These are phyloP conservation scores for Aureobasidium sp. DNA, from an alignment of 2,329 filamentous ascomycete genomes.

Conservation along the genomic window DNA sequence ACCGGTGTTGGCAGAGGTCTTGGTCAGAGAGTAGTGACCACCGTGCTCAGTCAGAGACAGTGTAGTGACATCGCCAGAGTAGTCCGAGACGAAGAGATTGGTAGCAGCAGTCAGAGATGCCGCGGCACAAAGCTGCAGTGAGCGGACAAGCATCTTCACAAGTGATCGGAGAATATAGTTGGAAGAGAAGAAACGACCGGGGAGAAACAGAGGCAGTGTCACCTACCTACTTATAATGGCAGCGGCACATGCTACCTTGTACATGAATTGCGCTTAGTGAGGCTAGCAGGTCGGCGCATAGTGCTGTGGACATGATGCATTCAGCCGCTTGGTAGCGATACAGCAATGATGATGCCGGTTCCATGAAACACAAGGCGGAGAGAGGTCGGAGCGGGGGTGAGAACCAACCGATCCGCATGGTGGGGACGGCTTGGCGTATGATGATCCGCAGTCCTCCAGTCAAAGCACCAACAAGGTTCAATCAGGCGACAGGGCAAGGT, in stretches of 20 bases:
- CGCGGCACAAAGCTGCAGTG: not conserved
- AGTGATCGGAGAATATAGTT: not conserved
- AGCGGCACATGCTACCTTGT: not conserved
- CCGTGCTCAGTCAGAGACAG: constrained; percentile 26
- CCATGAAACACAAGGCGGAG: constrained; percentile 1
- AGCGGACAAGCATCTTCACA: constrained; percentile 1
- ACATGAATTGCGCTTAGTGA: not conserved
- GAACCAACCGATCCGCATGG: not conserved
- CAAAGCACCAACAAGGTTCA: not conserved
- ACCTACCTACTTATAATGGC: constrained; percentile 4
- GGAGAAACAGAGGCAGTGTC: not conserved
- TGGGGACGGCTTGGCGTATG: constrained; percentile 2
- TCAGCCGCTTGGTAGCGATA: not conserved
- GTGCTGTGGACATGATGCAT: not conserved
- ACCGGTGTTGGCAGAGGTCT: constrained; percentile 34
- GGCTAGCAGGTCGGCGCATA: not conserved
- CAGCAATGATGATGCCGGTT: not conserved
- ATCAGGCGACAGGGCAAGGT: not conserved
- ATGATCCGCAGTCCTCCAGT: not conserved
- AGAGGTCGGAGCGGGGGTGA: constrained; percentile 6
- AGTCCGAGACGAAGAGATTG: constrained; percentile 37
- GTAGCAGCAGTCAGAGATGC: constrained; percentile 19
- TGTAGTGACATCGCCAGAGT: constrained; percentile 35
- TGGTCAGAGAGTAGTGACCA: constrained; percentile 31
- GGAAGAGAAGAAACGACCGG: not conserved